These are phyloP conservation scores for Eruca vesicaria DNA, from an alignment of 441 rosid genomes.

Conservation along the genomic window DNA sequence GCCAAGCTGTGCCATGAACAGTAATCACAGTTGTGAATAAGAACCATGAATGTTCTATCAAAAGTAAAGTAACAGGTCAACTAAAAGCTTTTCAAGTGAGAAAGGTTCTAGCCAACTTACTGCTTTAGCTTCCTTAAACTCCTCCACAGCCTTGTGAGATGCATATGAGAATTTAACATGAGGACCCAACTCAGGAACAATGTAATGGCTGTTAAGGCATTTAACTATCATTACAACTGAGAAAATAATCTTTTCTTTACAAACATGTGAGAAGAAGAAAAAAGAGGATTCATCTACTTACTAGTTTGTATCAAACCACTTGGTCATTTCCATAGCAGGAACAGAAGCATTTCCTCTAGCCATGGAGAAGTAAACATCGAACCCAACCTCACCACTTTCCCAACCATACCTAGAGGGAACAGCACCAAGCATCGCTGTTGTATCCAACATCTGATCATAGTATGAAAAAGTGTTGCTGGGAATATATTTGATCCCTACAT, in stretches of 20 bases:
- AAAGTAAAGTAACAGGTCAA: background rate
- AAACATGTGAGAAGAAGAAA: background rate
- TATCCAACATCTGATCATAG: constrained; percentile 66
- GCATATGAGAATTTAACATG: constrained; percentile 55
- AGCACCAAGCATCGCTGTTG: constrained; percentile 66
- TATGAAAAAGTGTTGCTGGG: constrained; percentile 65
- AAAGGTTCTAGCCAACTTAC: constrained; percentile 36
- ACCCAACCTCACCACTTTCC: constrained; percentile 57
- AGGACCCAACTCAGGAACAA: constrained; percentile 73
- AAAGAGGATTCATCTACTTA: constrained; percentile 24
- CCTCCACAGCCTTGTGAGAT: constrained; percentile 62
- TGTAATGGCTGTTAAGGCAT: constrained; percentile 47
- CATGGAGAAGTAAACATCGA: constrained; percentile 64
- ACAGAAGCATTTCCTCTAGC: constrained; percentile 59
- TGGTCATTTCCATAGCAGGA: constrained; percentile 80
- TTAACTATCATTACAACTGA: background rate
- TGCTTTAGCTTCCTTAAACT: constrained; percentile 63
- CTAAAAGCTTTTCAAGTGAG: background rate
- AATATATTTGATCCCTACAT: constrained; percentile 51
- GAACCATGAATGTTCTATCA: background rate
- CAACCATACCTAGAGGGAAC: constrained; percentile 57
- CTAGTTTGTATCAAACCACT: constrained; percentile 82
- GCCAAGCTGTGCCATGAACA: constrained; percentile 45
- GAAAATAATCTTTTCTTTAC: background rate
- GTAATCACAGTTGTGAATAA: constrained; percentile 17